Conservation (phyloP, 23 red algal genomes). For the Gracilaria domingensis region DNA sequence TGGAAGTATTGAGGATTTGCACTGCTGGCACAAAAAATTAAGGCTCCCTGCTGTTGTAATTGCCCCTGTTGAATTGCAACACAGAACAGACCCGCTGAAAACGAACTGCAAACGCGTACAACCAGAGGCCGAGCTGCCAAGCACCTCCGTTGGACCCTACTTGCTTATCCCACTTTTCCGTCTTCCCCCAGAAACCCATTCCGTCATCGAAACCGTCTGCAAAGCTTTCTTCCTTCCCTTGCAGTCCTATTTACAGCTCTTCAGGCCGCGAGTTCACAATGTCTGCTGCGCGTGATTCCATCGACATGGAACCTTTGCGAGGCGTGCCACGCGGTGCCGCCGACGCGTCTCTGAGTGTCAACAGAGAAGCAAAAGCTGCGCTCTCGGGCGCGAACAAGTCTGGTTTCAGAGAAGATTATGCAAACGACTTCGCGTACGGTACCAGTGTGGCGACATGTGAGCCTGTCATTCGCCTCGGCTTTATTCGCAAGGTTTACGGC, state of each 20-base stretch:
- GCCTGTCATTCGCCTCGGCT: conserved; percentile 76
- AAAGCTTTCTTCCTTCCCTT: too few relatives aligned
- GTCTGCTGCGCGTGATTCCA: not conserved
- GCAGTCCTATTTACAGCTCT: not conserved
- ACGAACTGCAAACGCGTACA: not conserved
- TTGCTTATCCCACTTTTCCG: not conserved
- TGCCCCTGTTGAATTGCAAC: conserved; percentile 3
- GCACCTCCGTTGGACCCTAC: too few relatives aligned
- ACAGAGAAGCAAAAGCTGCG: not conserved
- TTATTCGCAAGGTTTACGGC: conserved; percentile 94
- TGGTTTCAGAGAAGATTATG: conserved; percentile 22
- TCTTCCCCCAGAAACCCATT: too few relatives aligned
- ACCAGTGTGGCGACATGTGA: conserved; percentile 69
- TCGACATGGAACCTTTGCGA: not conserved
- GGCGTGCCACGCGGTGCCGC: not conserved
- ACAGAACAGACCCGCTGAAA: not conserved
- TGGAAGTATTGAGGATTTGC: not conserved
- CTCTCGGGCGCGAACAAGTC: not conserved
- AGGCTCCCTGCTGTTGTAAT: not conserved
- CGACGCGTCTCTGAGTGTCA: conserved; percentile 7
- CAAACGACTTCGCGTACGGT: conserved; percentile 62
- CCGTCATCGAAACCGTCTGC: too few relatives aligned
- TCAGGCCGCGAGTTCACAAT: not conserved
- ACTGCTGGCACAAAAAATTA: not conserved
- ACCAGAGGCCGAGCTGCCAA: too few relatives aligned